Percentiles rank a stretch among this genome's conserved stretches.
Evolutionary conservation across 257 asterid genomes (phyloP).

Genomic region (Lantana camara): DNA sequence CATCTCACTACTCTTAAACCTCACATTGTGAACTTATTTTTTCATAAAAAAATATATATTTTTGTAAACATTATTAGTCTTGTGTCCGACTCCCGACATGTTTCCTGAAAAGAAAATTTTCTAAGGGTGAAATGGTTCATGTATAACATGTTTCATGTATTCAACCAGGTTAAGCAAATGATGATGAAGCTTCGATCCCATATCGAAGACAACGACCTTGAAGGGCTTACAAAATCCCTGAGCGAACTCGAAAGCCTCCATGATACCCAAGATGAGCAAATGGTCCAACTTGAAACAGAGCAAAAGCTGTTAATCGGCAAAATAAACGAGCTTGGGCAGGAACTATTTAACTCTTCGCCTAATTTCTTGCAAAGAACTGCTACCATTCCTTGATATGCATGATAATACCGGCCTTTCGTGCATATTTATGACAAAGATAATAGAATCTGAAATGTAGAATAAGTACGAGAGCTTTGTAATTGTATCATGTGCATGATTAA

Average conservation of each 20-base stretch:
- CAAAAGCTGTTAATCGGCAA: slow-evolving; percentile 71
- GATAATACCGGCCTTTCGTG: background rate
- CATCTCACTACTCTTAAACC: too few relatives aligned
- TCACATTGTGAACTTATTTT: too few relatives aligned
- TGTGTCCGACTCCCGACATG: background rate
- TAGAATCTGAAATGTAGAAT: slow-evolving; percentile 12
- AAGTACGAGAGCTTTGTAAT: slow-evolving; percentile 1
- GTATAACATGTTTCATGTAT: slow-evolving; percentile 14
- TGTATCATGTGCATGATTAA: slow-evolving; percentile 22
- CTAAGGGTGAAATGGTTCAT: background rate
- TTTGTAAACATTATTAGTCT: background rate
- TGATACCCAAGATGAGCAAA: slow-evolving; percentile 67
- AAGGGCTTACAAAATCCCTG: slow-evolving; percentile 59
- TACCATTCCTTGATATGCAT: slow-evolving; percentile 45
- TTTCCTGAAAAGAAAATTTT: slow-evolving; percentile 4
- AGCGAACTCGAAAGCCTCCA: slow-evolving; percentile 78
- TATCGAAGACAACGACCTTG: slow-evolving; percentile 58
- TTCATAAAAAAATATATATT: too few relatives aligned
- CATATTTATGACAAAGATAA: slow-evolving; percentile 7
- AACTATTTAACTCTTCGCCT: slow-evolving; percentile 66
- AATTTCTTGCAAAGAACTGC: slow-evolving; percentile 47
- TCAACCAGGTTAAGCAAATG: slow-evolving; percentile 71
- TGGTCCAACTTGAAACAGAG: slow-evolving; percentile 78
- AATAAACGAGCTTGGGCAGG: slow-evolving; percentile 90
- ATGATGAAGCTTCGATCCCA: slow-evolving; percentile 71